Evolutionary conservation across 2,329 filamentous ascomycete genomes (phyloP), one percentile per base, ranked within the genome.

Genomic region (Ceratocystis eucalypticola): DNA sequence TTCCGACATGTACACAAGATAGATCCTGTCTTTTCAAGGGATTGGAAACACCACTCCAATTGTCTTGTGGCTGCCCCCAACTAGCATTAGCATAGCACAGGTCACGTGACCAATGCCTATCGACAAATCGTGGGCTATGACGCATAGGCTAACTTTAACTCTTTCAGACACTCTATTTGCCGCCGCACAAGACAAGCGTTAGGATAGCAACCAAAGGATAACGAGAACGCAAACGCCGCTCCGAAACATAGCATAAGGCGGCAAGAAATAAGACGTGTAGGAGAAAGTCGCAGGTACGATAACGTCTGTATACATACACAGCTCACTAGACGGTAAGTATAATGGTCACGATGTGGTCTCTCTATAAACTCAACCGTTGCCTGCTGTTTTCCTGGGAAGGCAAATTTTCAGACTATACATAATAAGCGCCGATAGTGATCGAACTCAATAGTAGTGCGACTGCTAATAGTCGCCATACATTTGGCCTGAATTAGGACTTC

Each of bases 101-200:
- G 33, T 57, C 63, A 65, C 63, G 63, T 65, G 63, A 65, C 25
- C 3, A 33, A 12, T 0, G 2, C n/a, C 10, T 22, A 57, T 57
- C 53, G 45, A 63, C 41, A 63, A 46, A 63, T 48, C 45, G 25
- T 45, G 46, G 48, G 50, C 30, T 65, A 65, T 65, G 62, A 68
- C 67, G 22, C 45, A 50, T 53, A 59, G n/a, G 5, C 33, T 65
- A 20, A 28, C 55, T 59, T 48, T 46, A n/a, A 28, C 28, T 46
- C 41, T 46, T 22, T 33, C 62, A 22, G 17, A 33, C 12, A 12
- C 41, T 33, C 61, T 41, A 12, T 45, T 59, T n/a, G 15, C 22
- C 20, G 20, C 25, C 17, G 5, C 25, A 6, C 53, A 15, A 15
- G 1, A 41, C 22, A 57, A 8, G 5, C 7, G 50, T 1, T 20